A percentile compares a stretch with the other conserved stretches of the same genome.
Conservation (phyloP, 345 rosid species). For the Psidium guajava region DNA sequence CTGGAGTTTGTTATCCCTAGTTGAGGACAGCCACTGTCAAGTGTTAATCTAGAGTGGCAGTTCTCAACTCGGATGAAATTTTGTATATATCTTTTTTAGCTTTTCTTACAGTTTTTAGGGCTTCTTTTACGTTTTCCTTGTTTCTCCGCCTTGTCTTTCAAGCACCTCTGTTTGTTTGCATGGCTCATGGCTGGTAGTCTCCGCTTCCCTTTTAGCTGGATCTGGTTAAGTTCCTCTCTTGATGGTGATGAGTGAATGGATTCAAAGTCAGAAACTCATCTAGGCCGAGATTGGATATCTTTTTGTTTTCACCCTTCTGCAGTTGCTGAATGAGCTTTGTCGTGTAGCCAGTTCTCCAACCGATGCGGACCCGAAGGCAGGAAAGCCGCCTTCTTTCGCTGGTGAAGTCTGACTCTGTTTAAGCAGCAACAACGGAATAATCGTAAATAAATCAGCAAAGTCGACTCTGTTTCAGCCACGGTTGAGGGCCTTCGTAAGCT, state of each 20-base stretch:
- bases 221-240: not conserved
- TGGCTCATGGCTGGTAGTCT: not conserved
- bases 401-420: not conserved
- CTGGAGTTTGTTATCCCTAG: not conserved
- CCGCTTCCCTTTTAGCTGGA: not conserved
- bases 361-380: not conserved
- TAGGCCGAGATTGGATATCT: not conserved
- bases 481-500: not conserved
- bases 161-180: not conserved
- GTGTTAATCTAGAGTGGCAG: not conserved
- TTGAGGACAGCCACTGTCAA: not conserved
- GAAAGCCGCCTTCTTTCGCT: not conserved
- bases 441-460: not conserved
- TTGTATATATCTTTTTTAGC: conserved; percentile 25
- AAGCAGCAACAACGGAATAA: not conserved
- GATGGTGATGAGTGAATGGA: not conserved
- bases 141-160: not conserved
- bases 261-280: not conserved
- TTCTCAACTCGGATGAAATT: conserved; percentile 6
- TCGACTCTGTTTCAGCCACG: not conserved
- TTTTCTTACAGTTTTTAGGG: conserved; percentile 5
- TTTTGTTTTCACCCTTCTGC: not conserved
- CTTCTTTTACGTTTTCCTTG: not conserved
- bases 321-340: not conserved
- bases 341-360: not conserved